Evolutionary conservation across 169 alveolate species (phyloP).

Genomic region (Theileria annulata): DNA sequence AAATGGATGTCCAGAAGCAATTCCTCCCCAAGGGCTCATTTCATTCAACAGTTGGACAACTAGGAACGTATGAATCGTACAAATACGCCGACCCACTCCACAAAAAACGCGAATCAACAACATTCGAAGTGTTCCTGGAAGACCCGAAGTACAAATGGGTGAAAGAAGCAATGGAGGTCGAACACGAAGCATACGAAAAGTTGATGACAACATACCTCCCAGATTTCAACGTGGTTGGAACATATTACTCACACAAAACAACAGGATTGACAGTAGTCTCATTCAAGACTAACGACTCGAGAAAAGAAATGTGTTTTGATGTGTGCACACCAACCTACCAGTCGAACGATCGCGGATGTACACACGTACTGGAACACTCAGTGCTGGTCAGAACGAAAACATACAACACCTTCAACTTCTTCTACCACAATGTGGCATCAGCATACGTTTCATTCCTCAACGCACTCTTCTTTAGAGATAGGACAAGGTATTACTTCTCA

Average conservation of each 20-base stretch:
- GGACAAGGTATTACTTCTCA: conserved; percentile 85
- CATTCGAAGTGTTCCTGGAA: background rate
- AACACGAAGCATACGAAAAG: conserved; percentile 50
- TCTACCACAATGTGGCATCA: conserved; percentile 78
- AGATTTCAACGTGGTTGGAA: conserved; percentile 41
- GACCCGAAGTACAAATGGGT: conserved; percentile 45
- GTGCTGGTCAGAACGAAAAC: conserved; percentile 82
- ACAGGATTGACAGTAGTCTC: conserved; percentile 61
- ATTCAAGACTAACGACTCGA: conserved; percentile 31
- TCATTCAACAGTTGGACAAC: background rate
- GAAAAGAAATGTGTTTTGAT: conserved; percentile 61
- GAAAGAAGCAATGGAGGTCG: conserved; percentile 43
- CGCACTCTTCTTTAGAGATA: conserved; percentile 84
- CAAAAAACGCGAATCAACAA: background rate
- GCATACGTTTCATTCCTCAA: conserved; percentile 80
- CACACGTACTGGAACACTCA: conserved; percentile 87
- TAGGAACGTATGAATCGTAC: background rate
- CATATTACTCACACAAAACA: conserved; percentile 32
- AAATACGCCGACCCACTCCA: background rate
- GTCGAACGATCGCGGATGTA: conserved; percentile 68
- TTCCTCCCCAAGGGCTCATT: background rate
- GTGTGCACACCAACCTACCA: conserved; percentile 61
- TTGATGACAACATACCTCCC: conserved; percentile 20
- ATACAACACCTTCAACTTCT: conserved; percentile 79
- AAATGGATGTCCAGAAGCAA: background rate